These are phyloP conservation scores for Chrysoporthe puriensis DNA, from an alignment of 2,329 filamentous ascomycete species.

Conservation along the genomic window DNA sequence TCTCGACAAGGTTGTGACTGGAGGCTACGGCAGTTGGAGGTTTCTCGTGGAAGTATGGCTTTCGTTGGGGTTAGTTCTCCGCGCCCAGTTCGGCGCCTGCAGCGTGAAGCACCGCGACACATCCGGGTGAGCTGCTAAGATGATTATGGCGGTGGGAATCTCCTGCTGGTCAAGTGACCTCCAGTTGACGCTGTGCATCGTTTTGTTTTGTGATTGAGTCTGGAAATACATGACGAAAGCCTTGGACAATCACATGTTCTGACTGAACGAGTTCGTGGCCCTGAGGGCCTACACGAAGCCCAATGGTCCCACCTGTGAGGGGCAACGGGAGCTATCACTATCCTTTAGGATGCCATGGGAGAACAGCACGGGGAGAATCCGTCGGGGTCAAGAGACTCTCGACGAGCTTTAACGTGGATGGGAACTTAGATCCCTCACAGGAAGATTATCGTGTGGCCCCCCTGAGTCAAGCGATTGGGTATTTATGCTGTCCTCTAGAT, in stretches of 20 bases:
- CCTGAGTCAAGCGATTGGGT: conserved; percentile 17
- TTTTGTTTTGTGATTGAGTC: neutral
- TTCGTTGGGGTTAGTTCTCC: neutral
- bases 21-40: neutral
- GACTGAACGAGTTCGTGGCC: neutral
- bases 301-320: neutral
- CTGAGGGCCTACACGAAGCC: neutral
- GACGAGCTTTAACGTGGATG: conserved; percentile 12
- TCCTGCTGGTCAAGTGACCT: conserved; percentile 26
- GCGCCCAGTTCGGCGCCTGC: neutral
- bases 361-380: neutral
- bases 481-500: neutral
- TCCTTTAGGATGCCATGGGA: neutral
- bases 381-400: neutral
- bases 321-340: neutral
- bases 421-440: neutral
- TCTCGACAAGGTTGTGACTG: neutral
- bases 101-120: neutral
- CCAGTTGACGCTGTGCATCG: conserved; percentile 1
- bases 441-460: neutral
- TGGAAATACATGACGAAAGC: neutral
- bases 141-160: neutral
- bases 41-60: neutral
- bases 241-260: neutral
- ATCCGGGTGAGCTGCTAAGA: neutral